Conservation (phyloP, 2,329 filamentous ascomycete species). For the Ascocoryne sarcoides region DNA sequence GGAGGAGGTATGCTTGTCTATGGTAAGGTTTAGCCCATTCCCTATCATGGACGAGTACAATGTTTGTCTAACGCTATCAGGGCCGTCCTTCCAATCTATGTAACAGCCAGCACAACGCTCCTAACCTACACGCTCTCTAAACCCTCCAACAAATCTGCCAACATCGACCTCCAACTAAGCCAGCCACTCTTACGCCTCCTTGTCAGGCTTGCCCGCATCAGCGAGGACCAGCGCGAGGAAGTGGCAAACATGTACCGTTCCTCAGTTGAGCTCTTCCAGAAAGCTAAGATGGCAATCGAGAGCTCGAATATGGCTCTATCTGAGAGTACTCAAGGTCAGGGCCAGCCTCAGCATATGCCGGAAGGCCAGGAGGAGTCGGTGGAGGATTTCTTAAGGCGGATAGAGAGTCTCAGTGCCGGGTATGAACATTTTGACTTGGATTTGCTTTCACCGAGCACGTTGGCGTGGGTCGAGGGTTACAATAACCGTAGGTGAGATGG, state of each 20-base stretch:
- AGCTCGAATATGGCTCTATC: background rate
- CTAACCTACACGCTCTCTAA: slow-evolving; percentile 9
- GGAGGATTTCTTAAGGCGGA: slow-evolving; percentile 14
- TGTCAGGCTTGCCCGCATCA: slow-evolving; percentile 3
- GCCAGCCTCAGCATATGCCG: background rate
- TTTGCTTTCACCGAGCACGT: too few relatives aligned
- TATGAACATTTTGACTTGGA: too few relatives aligned
- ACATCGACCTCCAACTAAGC: slow-evolving; percentile 10
- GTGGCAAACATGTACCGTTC: slow-evolving; percentile 10
- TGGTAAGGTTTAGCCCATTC: slow-evolving; percentile 8
- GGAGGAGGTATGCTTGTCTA: slow-evolving; percentile 14
- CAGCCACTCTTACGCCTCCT: slow-evolving; percentile 14
- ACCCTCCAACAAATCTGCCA: slow-evolving; percentile 7
- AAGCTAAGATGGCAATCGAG: slow-evolving; percentile 6
- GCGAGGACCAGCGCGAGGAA: slow-evolving; percentile 5
- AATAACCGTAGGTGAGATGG: too few relatives aligned
- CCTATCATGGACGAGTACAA: background rate
- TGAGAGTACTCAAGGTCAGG: too few relatives aligned
- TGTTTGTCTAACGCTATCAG: slow-evolving; percentile 3
- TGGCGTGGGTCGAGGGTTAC: too few relatives aligned
- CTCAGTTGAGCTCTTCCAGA: slow-evolving; percentile 8
- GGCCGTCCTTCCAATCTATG: slow-evolving; percentile 16
- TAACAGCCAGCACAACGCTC: slow-evolving; percentile 13
- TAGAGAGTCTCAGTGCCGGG: slow-evolving; percentile 12
- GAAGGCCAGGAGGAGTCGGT: slow-evolving; percentile 8